Percentiles rank a stretch among this genome's conserved stretches.
phyloP scores from a whole-genome alignment of 2,329 filamentous ascomycete species.

The Penicillium capsulatum region DNA sequence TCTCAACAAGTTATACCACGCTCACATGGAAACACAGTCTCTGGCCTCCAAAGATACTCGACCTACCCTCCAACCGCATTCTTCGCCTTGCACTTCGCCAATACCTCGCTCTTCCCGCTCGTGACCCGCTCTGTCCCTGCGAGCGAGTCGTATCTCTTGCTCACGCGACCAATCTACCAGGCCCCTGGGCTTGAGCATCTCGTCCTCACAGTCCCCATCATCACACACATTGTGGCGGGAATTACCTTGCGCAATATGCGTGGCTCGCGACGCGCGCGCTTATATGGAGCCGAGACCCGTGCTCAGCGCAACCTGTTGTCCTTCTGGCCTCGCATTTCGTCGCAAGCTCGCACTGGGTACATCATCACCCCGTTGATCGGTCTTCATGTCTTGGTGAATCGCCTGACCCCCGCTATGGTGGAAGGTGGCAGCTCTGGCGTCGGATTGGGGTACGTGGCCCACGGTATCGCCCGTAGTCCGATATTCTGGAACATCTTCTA shows the following conservation, averaged over 20 bases:
- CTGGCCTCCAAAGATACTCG: slow-evolving; percentile 79
- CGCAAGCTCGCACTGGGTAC: slow-evolving; percentile 71
- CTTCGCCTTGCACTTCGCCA: slow-evolving; percentile 70
- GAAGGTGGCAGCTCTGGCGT: slow-evolving; percentile 86
- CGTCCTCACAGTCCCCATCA: slow-evolving; percentile 69
- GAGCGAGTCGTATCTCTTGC: slow-evolving; percentile 80
- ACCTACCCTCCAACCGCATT: slow-evolving; percentile 80
- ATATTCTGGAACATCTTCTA: slow-evolving; percentile 66
- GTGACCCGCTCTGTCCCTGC: slow-evolving; percentile 66
- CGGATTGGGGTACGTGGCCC: slow-evolving; percentile 74
- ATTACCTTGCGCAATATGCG: slow-evolving; percentile 72
- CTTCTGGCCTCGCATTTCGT: slow-evolving; percentile 67
- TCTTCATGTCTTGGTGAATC: slow-evolving; percentile 71
- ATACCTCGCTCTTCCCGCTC: slow-evolving; percentile 76
- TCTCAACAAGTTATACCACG: neutral
- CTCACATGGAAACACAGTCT: slow-evolving; percentile 49
- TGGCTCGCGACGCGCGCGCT: slow-evolving; percentile 63
- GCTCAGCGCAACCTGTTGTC: slow-evolving; percentile 44
- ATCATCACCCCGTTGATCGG: slow-evolving; percentile 60
- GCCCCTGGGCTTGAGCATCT: slow-evolving; percentile 74
- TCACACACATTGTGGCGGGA: slow-evolving; percentile 72
- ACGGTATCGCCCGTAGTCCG: slow-evolving; percentile 74
- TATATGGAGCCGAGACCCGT: slow-evolving; percentile 68
- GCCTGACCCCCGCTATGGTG: slow-evolving; percentile 67
- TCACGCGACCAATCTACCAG: slow-evolving; percentile 89